Evolutionary conservation across 2,329 filamentous ascomycete species (phyloP), one percentile per base, ranked within the genome.

Genomic region (Amylocarpus encephaloides): DNA sequence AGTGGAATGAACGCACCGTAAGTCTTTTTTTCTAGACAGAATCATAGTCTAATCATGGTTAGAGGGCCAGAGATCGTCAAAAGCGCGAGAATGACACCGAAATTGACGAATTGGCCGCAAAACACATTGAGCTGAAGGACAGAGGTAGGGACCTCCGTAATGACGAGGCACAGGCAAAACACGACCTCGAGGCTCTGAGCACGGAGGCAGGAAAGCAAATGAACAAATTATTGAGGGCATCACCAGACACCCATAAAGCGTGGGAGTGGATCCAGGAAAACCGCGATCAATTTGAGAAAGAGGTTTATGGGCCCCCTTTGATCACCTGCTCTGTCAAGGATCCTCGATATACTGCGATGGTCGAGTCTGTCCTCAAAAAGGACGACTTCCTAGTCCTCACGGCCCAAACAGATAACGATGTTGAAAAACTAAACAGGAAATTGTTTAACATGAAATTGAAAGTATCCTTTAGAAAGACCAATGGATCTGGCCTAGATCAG

Each of bases 241-340:
- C 83, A 10, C 64, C 64, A 0, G 86, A 96, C 50, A 80, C 85
- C 2, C 77, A 78, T 10, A 72, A 65, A 57, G 89, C 83, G 2
- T 95, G 88, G 82, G 75, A 83, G 38, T 98, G 92, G 91, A 76
- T 97, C 46, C 78, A 88, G 62, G 67, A 80, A 2, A 82, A 98
- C 64, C 77, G 76, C 52, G 65, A 76, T 43, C 64, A 70, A 39
- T 84, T 88, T 55, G 74, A 80, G 56, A 74, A 78, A 32, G 70
- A 77, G 34, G 77, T 88, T n/a, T 82, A 77, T 60, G 83, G 81
- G 0, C 85, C 85, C 15, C 77, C 84, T 0, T 71, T 86, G 18
- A 67, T 88, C 32, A 76, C 77, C 45, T 87, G 84, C 62, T 80
- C 78, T 1, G 68, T 87, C 39, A 82, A 78, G 53, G 74, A 86